A percentile compares a stretch with the other conserved stretches of the same genome.
phyloP scores from a whole-genome alignment of 495 filamentous ascomycete species.

The Aspergillus sclerotiicarbonarius region DNA sequence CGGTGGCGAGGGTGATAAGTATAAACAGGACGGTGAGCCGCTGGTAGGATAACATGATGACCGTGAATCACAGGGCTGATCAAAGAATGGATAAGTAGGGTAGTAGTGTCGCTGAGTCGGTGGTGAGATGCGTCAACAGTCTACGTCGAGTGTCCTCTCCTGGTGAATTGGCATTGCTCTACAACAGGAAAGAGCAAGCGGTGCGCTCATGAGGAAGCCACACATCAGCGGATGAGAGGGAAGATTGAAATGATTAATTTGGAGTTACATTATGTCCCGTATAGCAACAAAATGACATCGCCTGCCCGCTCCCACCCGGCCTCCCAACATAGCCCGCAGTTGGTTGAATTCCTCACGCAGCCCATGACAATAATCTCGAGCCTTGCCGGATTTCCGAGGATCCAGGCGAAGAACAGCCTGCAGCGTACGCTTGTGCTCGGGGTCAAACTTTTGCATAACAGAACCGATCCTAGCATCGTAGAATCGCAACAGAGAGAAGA shows the following conservation, averaged over 20 bases:
- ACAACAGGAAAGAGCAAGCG: not conserved
- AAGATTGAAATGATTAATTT: not conserved
- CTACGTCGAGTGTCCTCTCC: not conserved
- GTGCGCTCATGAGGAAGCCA: not conserved
- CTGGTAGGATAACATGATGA: not conserved
- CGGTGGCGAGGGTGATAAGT: constrained; percentile 8
- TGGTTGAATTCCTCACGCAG: not conserved
- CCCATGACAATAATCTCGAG: not conserved
- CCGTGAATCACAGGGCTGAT: not conserved
- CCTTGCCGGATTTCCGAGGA: not conserved
- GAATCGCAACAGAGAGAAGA: too few relatives aligned
- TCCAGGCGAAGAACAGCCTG: not conserved
- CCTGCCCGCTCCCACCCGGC: not conserved
- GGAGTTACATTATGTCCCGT: not conserved
- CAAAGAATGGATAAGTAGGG: not conserved
- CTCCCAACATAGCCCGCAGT: not conserved
- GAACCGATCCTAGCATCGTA: not conserved
- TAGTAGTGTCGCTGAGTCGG: not conserved
- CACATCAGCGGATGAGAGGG: not conserved
- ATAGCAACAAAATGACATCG: not conserved
- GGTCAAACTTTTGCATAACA: not conserved
- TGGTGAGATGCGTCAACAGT: not conserved
- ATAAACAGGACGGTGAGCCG: not conserved
- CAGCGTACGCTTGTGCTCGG: not conserved
- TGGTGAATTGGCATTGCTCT: not conserved